Base-by-base conservation (phyloP, 768 basidiomycete species). In the Tubosaeta sp. region DNA sequence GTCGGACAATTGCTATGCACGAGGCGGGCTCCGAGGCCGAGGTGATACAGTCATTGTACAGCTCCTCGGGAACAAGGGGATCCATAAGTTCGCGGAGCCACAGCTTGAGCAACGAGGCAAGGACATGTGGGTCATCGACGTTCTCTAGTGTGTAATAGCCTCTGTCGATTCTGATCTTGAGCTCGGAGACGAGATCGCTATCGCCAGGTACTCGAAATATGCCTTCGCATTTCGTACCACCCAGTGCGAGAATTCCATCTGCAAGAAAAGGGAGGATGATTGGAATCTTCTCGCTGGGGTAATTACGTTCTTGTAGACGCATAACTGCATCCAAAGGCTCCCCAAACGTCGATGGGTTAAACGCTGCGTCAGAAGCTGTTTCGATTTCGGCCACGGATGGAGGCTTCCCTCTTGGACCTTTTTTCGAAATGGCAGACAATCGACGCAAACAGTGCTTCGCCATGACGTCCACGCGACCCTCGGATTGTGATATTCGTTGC, bases 161-260 rank as follows among this genome's bases (percentile, higher is more conserved):
- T 59, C 85, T 81, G 66, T 95, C 92, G 51, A 97, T 92, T 51
- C 91, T 84, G 31, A 91, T 77, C 68, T 91, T 94, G 59, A 97
- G 78, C 46, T 90, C 87, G 1, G 90, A 87, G 39, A 97, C 89
- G 6, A 84, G 79, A 67, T 97, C 95, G 17, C 80, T 79, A 66
- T 97, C 94, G 0, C 95, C 95, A 13, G 94, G 90, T 5, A 95
- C 83, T 42, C 94, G 85, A 72, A 95, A 97, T 51, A 95, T 94
- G 16, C 95, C 95, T 65, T 95, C 94, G 29, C 85, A 72, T 64
- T 85, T 85, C 42, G 83, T 80, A 5, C 94, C 95, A 0, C 91
- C 91, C 11, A 94, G 75, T 2, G 91, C 88, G 42, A 97, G 80
- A 59, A 97, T 94, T 1, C 91, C 91, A 59, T 95, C 88, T 3